These are phyloP conservation scores for Penicillium daleae DNA, from an alignment of 495 filamentous ascomycete genomes.

Conservation along the genomic window DNA sequence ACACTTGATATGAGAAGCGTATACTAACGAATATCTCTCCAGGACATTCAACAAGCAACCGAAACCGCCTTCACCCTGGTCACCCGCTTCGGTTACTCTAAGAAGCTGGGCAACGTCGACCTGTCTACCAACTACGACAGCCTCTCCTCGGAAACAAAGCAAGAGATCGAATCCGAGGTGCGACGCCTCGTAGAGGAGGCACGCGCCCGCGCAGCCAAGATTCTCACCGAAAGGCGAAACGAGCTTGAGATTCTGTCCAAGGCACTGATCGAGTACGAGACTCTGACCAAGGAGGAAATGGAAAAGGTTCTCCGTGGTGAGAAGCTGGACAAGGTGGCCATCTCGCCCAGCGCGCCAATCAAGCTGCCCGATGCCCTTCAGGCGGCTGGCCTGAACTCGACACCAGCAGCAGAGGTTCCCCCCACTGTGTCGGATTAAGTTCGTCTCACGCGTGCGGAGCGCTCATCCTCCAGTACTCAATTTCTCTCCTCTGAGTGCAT, in stretches of 20 bases:
- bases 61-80: slow-evolving; percentile 81
- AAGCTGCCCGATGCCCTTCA: slow-evolving; percentile 57
- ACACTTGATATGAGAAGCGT: background rate
- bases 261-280: slow-evolving; percentile 93
- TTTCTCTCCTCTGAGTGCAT: slow-evolving; percentile 13
- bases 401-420: slow-evolving; percentile 24
- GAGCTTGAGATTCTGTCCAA: slow-evolving; percentile 87
- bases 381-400: slow-evolving; percentile 32
- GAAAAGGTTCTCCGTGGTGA: slow-evolving; percentile 85
- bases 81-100: slow-evolving; percentile 84
- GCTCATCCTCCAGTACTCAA: slow-evolving; percentile 6
- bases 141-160: slow-evolving; percentile 81
- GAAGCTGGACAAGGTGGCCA: slow-evolving; percentile 66
- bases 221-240: slow-evolving; percentile 71
- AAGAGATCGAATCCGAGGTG: slow-evolving; percentile 83
- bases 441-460: background rate
- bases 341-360: slow-evolving; percentile 49
- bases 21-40: slow-evolving; percentile 15
- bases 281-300: slow-evolving; percentile 83
- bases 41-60: slow-evolving; percentile 87
- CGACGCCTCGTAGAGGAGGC: slow-evolving; percentile 82
- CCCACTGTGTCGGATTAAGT: slow-evolving; percentile 33
- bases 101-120: slow-evolving; percentile 87
- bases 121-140: slow-evolving; percentile 75
- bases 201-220: slow-evolving; percentile 68